Evolutionary conservation across 176 grass and related monocot genomes (phyloP).

Genomic region (Oryza glumipatula): DNA sequence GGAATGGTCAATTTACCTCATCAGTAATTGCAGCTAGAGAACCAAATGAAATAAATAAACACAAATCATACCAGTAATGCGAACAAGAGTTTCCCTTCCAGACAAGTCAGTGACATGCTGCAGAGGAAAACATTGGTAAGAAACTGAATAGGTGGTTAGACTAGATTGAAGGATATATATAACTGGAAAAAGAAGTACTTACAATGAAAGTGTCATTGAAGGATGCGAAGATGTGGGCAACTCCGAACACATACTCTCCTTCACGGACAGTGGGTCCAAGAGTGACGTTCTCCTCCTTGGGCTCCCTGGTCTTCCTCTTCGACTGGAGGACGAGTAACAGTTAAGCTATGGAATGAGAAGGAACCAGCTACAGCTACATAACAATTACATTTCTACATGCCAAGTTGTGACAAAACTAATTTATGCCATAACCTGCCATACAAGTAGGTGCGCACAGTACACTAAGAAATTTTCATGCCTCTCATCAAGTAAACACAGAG

Average conservation of each 20-base stretch:
- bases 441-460: neutral
- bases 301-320: slow-evolving; percentile 56
- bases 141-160: neutral
- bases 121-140: neutral
- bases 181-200: slow-evolving; percentile 6
- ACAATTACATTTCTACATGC: neutral
- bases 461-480: neutral
- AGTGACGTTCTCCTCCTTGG: slow-evolving; percentile 61
- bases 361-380: neutral
- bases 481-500: neutral
- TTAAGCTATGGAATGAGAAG: neutral
- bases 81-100: slow-evolving; percentile 67
- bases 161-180: neutral
- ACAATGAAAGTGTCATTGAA: slow-evolving; percentile 67
- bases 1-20: neutral
- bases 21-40: neutral
- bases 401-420: neutral
- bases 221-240: slow-evolving; percentile 64
- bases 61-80: slow-evolving; percentile 50
- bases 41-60: neutral
- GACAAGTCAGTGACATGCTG: slow-evolving; percentile 74
- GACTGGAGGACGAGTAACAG: slow-evolving; percentile 24
- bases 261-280: slow-evolving; percentile 59
- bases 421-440: neutral
- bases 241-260: slow-evolving; percentile 54